These are phyloP conservation scores for Colletotrichum sp. DNA, from an alignment of 2,329 filamentous ascomycete genomes.

Conservation along the genomic window DNA sequence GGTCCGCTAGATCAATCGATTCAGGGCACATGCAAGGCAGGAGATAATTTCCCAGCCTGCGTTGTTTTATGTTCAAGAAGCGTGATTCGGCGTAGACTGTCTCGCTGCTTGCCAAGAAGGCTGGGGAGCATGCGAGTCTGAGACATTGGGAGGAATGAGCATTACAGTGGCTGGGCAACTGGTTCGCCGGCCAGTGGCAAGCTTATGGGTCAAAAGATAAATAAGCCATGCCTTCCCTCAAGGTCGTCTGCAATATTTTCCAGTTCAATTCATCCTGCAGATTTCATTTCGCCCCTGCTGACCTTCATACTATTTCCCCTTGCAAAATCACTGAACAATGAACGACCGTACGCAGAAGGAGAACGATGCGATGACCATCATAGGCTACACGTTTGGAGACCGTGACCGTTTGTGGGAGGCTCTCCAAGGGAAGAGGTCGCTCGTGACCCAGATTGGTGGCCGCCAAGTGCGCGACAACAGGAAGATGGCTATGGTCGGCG, in stretches of 20 bases:
- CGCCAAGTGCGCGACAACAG: neutral
- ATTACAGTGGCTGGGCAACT: neutral
- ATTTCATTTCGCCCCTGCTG: neutral
- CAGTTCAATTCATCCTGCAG: neutral
- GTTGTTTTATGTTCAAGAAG: neutral
- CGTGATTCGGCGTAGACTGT: neutral
- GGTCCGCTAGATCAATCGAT: neutral
- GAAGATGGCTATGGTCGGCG: neutral
- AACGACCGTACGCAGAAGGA: neutral
- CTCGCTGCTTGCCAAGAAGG: neutral
- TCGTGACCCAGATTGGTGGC: neutral
- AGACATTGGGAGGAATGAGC: neutral
- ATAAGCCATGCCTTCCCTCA: neutral
- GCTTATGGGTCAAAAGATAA: neutral
- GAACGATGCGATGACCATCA: neutral
- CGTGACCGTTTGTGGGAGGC: neutral
- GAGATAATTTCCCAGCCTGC: neutral
- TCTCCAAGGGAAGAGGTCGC: neutral
- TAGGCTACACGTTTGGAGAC: accelerated
- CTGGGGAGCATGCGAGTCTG: neutral
- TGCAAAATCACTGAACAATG: neutral
- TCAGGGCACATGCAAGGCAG: neutral
- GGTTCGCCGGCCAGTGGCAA: neutral
- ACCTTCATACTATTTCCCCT: neutral
- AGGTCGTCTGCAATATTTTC: accelerated